A percentile compares a stretch with the other conserved stretches of the same genome.
Evolutionary conservation across 2,329 filamentous ascomycete genomes (phyloP).

Genomic region (Monascus ruber): DNA sequence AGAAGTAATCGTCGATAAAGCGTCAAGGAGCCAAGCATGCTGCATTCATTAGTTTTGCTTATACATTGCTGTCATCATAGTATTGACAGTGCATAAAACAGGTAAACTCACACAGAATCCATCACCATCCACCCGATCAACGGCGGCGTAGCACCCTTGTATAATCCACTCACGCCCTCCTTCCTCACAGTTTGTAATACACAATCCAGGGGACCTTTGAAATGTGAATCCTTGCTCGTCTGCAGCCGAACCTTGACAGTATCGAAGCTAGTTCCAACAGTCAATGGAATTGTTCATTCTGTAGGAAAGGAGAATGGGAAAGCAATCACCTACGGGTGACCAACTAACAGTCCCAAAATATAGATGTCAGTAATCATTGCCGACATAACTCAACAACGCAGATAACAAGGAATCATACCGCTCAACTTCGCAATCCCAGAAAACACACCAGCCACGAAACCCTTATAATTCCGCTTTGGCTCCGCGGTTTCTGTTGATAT

Average conservation of each 20-base stretch:
- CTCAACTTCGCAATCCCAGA: slow-evolving; percentile 83
- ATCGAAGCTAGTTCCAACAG: slow-evolving; percentile 54
- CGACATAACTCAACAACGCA: neutral
- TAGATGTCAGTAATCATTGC: slow-evolving; percentile 2
- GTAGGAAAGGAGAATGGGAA: neutral
- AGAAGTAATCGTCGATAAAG: slow-evolving; percentile 77
- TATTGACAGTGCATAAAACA: neutral
- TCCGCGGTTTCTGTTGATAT: neutral
- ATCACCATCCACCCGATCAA: slow-evolving; percentile 98
- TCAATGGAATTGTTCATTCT: too few relatives aligned
- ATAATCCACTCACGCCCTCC: slow-evolving; percentile 75
- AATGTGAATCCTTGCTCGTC: slow-evolving; percentile 65
- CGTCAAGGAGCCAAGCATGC: slow-evolving; percentile 83
- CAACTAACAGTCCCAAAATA: slow-evolving; percentile 29
- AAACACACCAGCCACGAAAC: slow-evolving; percentile 95
- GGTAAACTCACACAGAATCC: slow-evolving; percentile 53
- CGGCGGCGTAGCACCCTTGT: slow-evolving; percentile 89
- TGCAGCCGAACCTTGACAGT: slow-evolving; percentile 95
- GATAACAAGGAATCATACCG: slow-evolving; percentile 42
- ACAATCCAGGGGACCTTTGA: slow-evolving; percentile 78
- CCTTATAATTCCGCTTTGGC: slow-evolving; percentile 57
- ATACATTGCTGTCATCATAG: neutral
- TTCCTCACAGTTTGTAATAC: slow-evolving; percentile 71
- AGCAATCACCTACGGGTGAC: slow-evolving; percentile 43
- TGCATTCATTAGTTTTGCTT: slow-evolving; percentile 7